phyloP scores from a whole-genome alignment of 1,284 basidiomycete genomes.

The Cryptococcus sp. region DNA sequence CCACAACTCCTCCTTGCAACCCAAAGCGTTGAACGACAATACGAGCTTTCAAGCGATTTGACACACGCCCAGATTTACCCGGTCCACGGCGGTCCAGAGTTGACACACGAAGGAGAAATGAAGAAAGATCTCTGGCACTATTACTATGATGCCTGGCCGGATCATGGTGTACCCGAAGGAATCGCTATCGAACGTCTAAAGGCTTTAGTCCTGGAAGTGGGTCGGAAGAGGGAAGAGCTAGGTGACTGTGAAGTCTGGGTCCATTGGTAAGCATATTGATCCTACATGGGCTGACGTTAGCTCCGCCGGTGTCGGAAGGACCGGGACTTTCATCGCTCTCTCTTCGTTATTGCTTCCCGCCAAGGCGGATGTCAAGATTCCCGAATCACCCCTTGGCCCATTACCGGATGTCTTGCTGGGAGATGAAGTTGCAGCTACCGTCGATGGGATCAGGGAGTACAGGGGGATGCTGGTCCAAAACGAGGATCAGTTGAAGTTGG shows the following conservation, averaged over 20 bases:
- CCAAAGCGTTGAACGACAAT: neutral
- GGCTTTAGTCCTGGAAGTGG: slow-evolving; percentile 23
- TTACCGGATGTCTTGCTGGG: slow-evolving; percentile 11
- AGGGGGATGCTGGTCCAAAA: slow-evolving; percentile 37
- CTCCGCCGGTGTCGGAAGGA: slow-evolving; percentile 44
- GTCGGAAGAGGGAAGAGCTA: slow-evolving; percentile 11
- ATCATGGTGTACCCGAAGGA: slow-evolving; percentile 40
- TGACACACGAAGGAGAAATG: slow-evolving; percentile 2
- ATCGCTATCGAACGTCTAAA: slow-evolving; percentile 22
- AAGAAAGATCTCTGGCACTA: slow-evolving; percentile 31
- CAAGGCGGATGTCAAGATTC: neutral
- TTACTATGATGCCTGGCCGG: slow-evolving; percentile 41
- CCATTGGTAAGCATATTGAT: slow-evolving; percentile 35
- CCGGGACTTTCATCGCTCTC: slow-evolving; percentile 41
- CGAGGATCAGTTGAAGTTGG: slow-evolving; percentile 28
- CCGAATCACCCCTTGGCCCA: slow-evolving; percentile 20
- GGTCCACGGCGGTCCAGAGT: slow-evolving; percentile 3
- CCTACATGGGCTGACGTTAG: slow-evolving; percentile 13
- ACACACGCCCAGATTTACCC: neutral
- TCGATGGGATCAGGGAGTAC: slow-evolving; percentile 38
- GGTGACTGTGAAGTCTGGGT: slow-evolving; percentile 41
- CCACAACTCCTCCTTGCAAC: slow-evolving; percentile 3
- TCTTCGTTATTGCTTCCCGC: slow-evolving; percentile 23
- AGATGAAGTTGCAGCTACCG: slow-evolving; percentile 25
- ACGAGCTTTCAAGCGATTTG: slow-evolving; percentile 15